Percentiles rank a stretch among this genome's conserved stretches.
phyloP scores from a whole-genome alignment of 2,329 filamentous ascomycete species.

The Exophiala spinifera region DNA sequence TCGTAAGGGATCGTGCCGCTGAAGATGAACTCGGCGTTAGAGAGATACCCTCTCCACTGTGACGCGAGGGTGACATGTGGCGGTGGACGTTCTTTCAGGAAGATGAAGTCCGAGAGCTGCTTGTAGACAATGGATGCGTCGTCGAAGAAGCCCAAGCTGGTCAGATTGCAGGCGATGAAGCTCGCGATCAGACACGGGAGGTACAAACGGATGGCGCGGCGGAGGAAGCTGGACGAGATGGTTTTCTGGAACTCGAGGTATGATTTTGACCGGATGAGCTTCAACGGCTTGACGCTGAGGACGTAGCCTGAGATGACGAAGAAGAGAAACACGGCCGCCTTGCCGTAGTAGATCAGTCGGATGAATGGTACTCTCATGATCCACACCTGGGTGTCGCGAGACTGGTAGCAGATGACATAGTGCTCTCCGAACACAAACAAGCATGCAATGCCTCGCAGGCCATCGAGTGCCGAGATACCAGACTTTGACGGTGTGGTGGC shows the following conservation, averaged over 20 bases:
- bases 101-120: constrained; percentile 5
- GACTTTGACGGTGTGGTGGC: constrained; percentile 8
- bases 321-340: constrained; percentile 40
- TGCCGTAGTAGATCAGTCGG: constrained; percentile 17
- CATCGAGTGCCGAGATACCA: constrained; percentile 34
- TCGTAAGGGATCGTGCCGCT: constrained; percentile 14
- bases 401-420: constrained; percentile 21
- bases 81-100: constrained; percentile 30
- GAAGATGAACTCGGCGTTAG: constrained; percentile 36
- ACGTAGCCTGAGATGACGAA: constrained; percentile 50
- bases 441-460: constrained; percentile 42
- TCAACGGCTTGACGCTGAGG: constrained; percentile 43
- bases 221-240: constrained; percentile 42
- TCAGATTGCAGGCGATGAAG: constrained; percentile 38
- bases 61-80: constrained; percentile 38
- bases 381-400: constrained; percentile 10
- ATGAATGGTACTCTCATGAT: constrained; percentile 15
- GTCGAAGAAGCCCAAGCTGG: constrained; percentile 34
- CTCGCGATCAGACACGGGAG: constrained; percentile 41
- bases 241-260: constrained; percentile 40
- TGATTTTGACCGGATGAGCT: constrained; percentile 36
- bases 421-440: constrained; percentile 23
- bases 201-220: constrained; percentile 43
- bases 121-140: constrained; percentile 2
- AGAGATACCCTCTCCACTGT: constrained; percentile 31